Base-by-base conservation (phyloP, 352 stramenopile species). In the Phytophthora vignae region DNA sequence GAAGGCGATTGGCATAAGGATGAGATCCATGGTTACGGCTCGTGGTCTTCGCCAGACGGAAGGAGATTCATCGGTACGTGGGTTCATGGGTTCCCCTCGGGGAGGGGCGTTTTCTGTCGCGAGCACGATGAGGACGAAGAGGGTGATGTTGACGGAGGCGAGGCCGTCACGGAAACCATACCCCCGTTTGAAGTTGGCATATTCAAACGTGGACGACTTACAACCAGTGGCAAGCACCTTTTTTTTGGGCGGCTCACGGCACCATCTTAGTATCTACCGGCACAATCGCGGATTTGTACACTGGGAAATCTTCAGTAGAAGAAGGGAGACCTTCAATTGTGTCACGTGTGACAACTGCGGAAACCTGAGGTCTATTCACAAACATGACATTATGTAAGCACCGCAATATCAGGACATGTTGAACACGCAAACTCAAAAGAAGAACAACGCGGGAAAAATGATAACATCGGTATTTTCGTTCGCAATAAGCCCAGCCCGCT, bases 1-100 rank as follows among this genome's bases (percentile, higher is more conserved):
- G 88, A 96, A 74, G 88, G 87, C 31, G 78, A 82, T 52, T 96
- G 87, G 88, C 15, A 63, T 10, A 64, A 66, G 3, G 81, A 83
- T 55, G 67, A 77, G 31, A 76, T 91, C 44, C 65, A 86, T 15
- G 88, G 88, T 21, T 92, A 87, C 63, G 88, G 88, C n/a, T 81
- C 78, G 40, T 94, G 84, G 83, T 80, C 75, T 27, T 78, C 77
- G 6, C 68, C 71, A 17, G 73, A 83, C 38, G 81, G 83, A 11
- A 71, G 67, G 29, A 77, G 70, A 12, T 94, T 81, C 49, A 77
- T 92, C 48, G 87, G 88, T 44, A 69, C 69, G 25, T 96, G 88
- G 88, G 27, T 66, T 21, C 48, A 86, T 59, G 87, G 88, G 3
- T 70, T 82, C 17, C 83, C 88, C 0, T 82, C 69, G 15, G 88